Conservation (phyloP, 2,329 filamentous ascomycete species). For the Thyridium curvatum region DNA sequence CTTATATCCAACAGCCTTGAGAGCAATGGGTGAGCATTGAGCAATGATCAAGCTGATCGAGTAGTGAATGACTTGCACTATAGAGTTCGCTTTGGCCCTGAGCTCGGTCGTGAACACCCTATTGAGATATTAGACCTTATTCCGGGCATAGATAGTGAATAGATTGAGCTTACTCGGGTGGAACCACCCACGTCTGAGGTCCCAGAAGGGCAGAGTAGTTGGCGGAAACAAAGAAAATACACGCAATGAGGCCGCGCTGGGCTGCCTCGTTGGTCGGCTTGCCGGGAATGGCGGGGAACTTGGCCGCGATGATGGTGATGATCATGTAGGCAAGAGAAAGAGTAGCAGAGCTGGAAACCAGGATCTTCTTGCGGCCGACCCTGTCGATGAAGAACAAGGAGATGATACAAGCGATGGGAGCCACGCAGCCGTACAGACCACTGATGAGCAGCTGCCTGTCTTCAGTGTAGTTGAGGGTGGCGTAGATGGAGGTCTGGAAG, state of each 20-base stretch:
- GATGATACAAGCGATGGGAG: constrained; percentile 25
- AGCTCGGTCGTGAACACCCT: constrained; percentile 34
- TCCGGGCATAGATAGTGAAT: no score
- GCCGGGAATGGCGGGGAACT: constrained; percentile 26
- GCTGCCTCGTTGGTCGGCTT: constrained; percentile 28
- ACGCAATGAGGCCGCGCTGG: constrained; percentile 29
- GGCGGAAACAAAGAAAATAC: constrained; percentile 32
- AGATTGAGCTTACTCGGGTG: no score
- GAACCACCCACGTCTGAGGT: constrained; percentile 35
- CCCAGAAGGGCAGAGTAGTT: constrained; percentile 29
- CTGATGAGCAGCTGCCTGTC: constrained; percentile 30
- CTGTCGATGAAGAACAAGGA: constrained; percentile 32
- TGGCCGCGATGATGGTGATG: constrained; percentile 29
- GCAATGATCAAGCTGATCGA: constrained; percentile 32
- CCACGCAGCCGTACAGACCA: constrained; percentile 30
- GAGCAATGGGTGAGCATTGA: constrained; percentile 30
- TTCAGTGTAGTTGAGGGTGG: constrained; percentile 28
- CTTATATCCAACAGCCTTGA: constrained; percentile 31
- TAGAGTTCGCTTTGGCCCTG: constrained; percentile 31
- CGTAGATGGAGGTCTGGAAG: constrained; percentile 34
- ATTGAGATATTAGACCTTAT: no score
- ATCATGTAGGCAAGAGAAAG: constrained; percentile 29
- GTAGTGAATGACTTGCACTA: constrained; percentile 33
- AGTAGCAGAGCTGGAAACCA: constrained; percentile 26
- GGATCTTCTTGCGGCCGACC: constrained; percentile 26